Percentiles rank a stretch among this genome's conserved stretches.
Evolutionary conservation across 495 filamentous ascomycete species (phyloP).

Genomic region (Neohortaea acidophila): DNA sequence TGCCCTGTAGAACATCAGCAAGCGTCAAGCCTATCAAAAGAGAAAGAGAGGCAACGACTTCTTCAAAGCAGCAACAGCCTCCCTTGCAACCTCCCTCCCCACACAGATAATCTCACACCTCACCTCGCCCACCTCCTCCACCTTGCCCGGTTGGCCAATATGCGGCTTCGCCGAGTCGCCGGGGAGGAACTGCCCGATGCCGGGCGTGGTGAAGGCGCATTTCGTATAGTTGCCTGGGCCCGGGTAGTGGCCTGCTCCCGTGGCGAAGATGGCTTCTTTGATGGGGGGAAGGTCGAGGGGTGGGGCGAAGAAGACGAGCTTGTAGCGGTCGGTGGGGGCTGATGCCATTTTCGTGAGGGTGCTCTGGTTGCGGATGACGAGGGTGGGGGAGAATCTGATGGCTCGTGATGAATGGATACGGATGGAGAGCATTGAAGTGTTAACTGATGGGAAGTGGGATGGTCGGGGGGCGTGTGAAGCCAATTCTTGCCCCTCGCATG

Average conservation of each 20-base stretch:
- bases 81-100: constrained; percentile 32
- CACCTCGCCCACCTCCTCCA: constrained; percentile 40
- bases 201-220: constrained; percentile 39
- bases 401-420: background rate
- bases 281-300: constrained; percentile 31
- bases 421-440: background rate
- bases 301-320: constrained; percentile 46
- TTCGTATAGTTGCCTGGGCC: constrained; percentile 45
- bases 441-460: background rate
- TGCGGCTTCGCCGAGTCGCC: constrained; percentile 40
- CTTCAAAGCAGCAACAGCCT: constrained; percentile 46
- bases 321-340: constrained; percentile 25
- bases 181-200: constrained; percentile 47
- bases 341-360: background rate
- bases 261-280: constrained; percentile 48
- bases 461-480: background rate
- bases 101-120: constrained; percentile 40
- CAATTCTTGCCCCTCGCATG: too few relatives aligned
- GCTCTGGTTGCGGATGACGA: background rate
- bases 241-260: constrained; percentile 47
- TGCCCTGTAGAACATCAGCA: constrained; percentile 29
- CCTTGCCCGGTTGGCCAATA: constrained; percentile 36
- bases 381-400: background rate
- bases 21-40: constrained; percentile 4
- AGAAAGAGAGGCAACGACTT: constrained; percentile 30